Base-by-base conservation (phyloP, 331 rosid genomes). In the Spiraea crenata region DNA sequence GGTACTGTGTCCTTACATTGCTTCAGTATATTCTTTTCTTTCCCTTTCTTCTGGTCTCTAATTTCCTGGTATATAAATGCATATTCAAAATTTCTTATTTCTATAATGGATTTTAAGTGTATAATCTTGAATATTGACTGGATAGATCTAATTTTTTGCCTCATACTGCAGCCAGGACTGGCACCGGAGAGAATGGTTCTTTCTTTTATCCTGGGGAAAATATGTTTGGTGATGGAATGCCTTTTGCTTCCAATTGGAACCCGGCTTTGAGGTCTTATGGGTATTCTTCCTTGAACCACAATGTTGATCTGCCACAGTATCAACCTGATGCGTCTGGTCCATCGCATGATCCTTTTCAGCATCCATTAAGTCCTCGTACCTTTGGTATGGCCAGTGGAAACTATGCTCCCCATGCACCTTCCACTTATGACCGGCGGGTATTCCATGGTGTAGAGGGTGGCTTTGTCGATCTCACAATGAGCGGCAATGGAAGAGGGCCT, bases 401-500 rank as follows among this genome's bases (percentile, higher is more conserved):
- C 56, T 80, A 80, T 73, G 67, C 85, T 52, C 86, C 65, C 68
- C 90, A 82, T 50, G 86, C 87, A 25, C 71, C 90, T 57, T 85
- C 96, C 60, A 87, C 55, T 75, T 82, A 84, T 76, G 96, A 87
- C 51, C 76, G 91, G 62, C 93, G 74, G 58, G 25, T 88, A 68
- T 89, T 87, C 77, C 89, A 82, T 47, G 83, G 80, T 14, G 81
- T 47, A 74, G 96, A 91, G 75, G 81, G 83, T 75, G 80, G 87
- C 74, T 85, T 82, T 70, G 75, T 79, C 74, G 97, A 91, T 87
- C 89, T 81, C 68, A 85, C 96, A 54, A 65, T 85, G 86, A 89
- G 86, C 2, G 31, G 31, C 74, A 91, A 70, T 19, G 96, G 88
- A 79, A 83, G 85, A 78, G 96, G 88, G 42, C 87, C 83, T 81